Base-by-base conservation (phyloP, 352 stramenopile genomes). In the Elongisporangium anandrum region DNA sequence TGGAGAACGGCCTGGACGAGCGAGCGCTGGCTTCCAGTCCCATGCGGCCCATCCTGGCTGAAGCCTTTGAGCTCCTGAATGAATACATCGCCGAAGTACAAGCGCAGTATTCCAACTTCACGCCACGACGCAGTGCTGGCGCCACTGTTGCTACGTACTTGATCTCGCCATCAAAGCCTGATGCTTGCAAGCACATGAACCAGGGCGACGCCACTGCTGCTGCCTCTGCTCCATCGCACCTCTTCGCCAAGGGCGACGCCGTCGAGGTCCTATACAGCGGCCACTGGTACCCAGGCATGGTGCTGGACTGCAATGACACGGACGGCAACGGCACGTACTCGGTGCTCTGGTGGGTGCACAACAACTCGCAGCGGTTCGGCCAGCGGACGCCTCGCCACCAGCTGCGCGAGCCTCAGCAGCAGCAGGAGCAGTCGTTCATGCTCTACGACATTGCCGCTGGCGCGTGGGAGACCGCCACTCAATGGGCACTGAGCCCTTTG, bases 311-410 rank as follows among this genome's bases (percentile, higher is more conserved):
- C 52, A 88, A 90, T 51, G 73, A 80, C 55, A 56, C 52, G 5
- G 71, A 53, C 12, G 66, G 69, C 56, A 62, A 54, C 19, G 65
- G 72, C n/a, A 83, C 71, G 16, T 93, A 93, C 69, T 87, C 84
- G 49, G 77, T 93, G 29, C 51, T 91, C 12, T 93, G 84, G 84
- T 93, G 84, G 81, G 80, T 88, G 63, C 73, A 86, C 26, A 78
- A 90, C 68, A 87, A 88, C 61, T 91, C 81, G 13, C 84, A 93
- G 65, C 77, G 84, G 16, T 89, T 85, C 60, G 69, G 75, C 6
- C 79, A 88, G 57, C 68, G 68, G 15, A 81, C 82, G 55, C 64
- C 72, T n/a, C 68, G 60, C 22, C 60, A 77, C 20, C 63, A 85
- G 55, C 63, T 91, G n/a, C 79, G 81, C 22, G 72, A 76, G 38